Percentiles rank a stretch among this genome's conserved stretches.
Evolutionary conservation across 1,284 basidiomycete species (phyloP).

Genomic region (Cerioporus squamosus): DNA sequence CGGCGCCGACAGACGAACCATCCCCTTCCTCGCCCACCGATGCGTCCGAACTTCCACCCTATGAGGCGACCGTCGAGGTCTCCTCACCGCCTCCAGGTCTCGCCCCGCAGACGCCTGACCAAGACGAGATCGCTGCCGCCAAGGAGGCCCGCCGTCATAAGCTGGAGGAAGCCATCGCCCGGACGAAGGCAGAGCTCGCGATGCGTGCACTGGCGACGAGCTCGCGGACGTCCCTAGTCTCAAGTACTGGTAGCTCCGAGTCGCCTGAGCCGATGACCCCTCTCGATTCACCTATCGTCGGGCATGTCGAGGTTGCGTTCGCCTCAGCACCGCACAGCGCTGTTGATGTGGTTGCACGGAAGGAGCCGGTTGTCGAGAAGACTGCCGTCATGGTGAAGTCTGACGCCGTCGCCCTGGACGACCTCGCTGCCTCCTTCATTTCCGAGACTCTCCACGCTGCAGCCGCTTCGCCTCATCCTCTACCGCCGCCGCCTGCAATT

Average conservation of each 20-base stretch:
- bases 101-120: neutral
- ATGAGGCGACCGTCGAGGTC: neutral
- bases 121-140: neutral
- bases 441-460: constrained; percentile 53
- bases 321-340: neutral
- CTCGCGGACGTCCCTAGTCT: constrained; percentile 5
- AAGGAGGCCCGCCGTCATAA: constrained; percentile 2
- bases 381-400: neutral
- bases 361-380: neutral
- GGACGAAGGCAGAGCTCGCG: constrained; percentile 9
- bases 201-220: neutral
- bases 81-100: neutral
- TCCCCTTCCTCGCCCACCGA: too few relatives aligned
- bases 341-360: neutral
- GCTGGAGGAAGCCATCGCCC: constrained; percentile 4
- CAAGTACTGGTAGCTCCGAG: constrained; percentile 13
- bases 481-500: neutral
- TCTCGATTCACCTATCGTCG: neutral
- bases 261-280: constrained; percentile 21
- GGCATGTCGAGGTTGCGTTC: neutral
- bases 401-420: constrained; percentile 39
- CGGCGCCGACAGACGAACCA: too few relatives aligned
- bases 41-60: neutral
- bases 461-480: neutral
- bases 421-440: constrained; percentile 58